Base-by-base conservation (phyloP, 1,284 basidiomycete species). In the Sphagnurus paluster region DNA sequence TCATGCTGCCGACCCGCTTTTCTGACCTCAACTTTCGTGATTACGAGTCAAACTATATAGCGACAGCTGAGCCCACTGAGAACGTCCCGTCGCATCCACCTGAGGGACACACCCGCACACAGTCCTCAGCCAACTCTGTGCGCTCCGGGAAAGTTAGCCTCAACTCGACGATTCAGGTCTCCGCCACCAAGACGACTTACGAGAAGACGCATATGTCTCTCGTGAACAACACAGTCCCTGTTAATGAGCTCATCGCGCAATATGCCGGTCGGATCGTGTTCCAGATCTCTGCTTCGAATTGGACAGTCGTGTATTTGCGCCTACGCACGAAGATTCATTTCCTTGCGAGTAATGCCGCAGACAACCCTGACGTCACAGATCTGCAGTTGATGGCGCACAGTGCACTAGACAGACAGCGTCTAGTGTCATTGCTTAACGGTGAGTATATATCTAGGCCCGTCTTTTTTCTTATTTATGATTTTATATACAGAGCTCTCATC, bases 231-330 rank as follows among this genome's bases (percentile, higher is more conserved):
- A 64, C 76, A 2, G 63, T 75, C 38, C 74, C 80, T 7, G 70
- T 89, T 44, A 82, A 80, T 54, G 69, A 71, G 11, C 69, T 86
- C 25, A 83, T 89, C 50, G 74, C 78, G 46, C 81, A 84, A 60
- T 85, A 77, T 55, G 76, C 84, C 5, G 87, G 90, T 10, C 82
- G 86, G 37, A 84, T 96, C 56, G 79, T 97, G 34, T 95, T 90
- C 63, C 87, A 90, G 61, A 77, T 98, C 11, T 95, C 93, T 5
- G 85, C 90, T 0, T 90, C 90, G 16, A 97, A 98, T 61, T 98
- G 94, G 93, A 68, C 72, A 25, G 78, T 91, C 6, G 87, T 98
- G 14, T 80, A 89, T 54, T 70, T 77, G 17, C 79, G 90, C 14
- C 78, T 96, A 48, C 81, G 84, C 46, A 74, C 74, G 35, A 87